Conservation (phyloP, 768 basidiomycete species). For the Mycena capillaripes region DNA sequence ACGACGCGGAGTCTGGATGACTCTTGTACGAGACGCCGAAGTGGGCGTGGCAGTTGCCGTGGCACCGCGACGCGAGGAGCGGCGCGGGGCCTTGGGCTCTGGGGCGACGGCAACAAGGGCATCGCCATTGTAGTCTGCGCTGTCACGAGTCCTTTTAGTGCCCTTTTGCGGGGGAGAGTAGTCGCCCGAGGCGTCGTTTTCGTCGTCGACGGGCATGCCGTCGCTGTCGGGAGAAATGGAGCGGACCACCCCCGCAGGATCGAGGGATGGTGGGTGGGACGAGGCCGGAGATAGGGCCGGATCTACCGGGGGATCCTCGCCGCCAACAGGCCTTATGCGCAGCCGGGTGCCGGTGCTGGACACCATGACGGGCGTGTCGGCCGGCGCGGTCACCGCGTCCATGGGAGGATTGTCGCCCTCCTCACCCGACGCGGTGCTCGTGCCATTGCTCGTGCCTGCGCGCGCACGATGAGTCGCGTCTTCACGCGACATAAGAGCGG, state of each 20-base stretch:
- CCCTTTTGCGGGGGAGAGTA: slow-evolving; percentile 21
- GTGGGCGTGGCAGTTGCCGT: slow-evolving; percentile 35
- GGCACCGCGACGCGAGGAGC: slow-evolving; percentile 30
- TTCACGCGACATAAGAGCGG: slow-evolving; percentile 59
- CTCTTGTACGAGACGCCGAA: slow-evolving; percentile 20
- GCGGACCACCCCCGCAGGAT: background rate
- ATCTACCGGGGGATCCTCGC: background rate
- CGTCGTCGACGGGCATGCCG: slow-evolving; percentile 24
- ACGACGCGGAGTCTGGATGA: slow-evolving; percentile 4
- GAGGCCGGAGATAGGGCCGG: slow-evolving; percentile 27
- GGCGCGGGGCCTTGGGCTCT: slow-evolving; percentile 30
- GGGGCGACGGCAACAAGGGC: slow-evolving; percentile 8
- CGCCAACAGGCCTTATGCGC: slow-evolving; percentile 62
- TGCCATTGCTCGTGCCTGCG: slow-evolving; percentile 50
- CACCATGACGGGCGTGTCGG: slow-evolving; percentile 54
- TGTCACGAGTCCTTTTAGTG: slow-evolving; percentile 24
- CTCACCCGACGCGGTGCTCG: slow-evolving; percentile 52
- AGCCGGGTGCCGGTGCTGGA: slow-evolving; percentile 63
- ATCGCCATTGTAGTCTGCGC: slow-evolving; percentile 23
- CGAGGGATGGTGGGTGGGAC: slow-evolving; percentile 33
- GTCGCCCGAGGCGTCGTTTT: slow-evolving; percentile 34
- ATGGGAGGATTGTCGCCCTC: background rate
- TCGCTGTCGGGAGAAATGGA: slow-evolving; percentile 28
- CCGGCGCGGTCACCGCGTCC: slow-evolving; percentile 42
- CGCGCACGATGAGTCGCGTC: slow-evolving; percentile 32